These are phyloP conservation scores for Aspergillus persii DNA, from an alignment of 2,329 filamentous ascomycete species.

Conservation along the genomic window DNA sequence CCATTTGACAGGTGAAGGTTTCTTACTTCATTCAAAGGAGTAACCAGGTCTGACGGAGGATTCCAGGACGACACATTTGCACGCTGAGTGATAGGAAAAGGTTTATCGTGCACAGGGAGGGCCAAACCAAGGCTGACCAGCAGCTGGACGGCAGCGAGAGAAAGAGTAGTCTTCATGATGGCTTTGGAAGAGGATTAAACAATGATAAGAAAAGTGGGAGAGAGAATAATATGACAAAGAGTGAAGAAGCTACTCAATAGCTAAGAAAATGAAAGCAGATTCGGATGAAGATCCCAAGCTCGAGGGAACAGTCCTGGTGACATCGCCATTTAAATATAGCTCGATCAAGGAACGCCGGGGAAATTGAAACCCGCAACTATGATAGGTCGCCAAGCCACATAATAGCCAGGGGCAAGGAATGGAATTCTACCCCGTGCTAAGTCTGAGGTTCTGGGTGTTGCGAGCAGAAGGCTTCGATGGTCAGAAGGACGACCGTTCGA, in stretches of 20 bases:
- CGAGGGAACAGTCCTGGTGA: neutral
- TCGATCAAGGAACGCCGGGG: neutral
- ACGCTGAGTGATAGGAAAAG: constrained; percentile 7
- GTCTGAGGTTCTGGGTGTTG: neutral
- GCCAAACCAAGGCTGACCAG: constrained; percentile 15
- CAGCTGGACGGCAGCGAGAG: constrained; percentile 15
- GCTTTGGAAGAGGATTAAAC: neutral
- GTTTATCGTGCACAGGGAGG: constrained; percentile 9
- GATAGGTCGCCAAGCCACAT: neutral
- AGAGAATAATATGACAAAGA: neutral
- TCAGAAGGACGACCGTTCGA: neutral
- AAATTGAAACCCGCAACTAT: neutral
- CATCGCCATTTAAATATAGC: neutral
- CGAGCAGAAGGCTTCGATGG: neutral
- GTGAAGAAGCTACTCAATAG: neutral
- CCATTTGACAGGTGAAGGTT: neutral
- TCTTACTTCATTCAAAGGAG: constrained; percentile 13
- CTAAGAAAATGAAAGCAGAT: neutral
- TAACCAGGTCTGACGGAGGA: constrained; percentile 13
- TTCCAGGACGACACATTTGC: constrained; percentile 8
- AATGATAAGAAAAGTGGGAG: neutral
- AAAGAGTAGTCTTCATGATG: constrained; percentile 13
- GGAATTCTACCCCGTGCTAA: neutral
- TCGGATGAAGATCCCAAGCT: neutral
- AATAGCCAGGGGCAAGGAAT: neutral